Conservation (phyloP, 805 yeast species). For the Ogataea pini region DNA sequence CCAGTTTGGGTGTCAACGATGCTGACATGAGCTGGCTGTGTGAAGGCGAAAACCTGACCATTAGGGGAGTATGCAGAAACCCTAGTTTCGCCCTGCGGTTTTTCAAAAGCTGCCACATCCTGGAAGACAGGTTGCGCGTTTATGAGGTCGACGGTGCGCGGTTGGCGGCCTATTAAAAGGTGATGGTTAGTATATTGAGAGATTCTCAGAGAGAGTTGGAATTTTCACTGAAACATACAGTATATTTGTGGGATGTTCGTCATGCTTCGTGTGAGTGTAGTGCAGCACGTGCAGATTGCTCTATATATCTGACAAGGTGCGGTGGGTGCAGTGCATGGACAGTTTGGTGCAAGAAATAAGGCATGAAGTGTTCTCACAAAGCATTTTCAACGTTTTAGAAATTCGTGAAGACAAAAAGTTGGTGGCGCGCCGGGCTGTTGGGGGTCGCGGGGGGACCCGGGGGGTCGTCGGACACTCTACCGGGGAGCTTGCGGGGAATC, state of each 20-base stretch:
- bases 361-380: not conserved
- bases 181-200: conserved; percentile 16
- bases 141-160: conserved; percentile 54
- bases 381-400: not conserved
- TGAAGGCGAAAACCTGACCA: conserved; percentile 70
- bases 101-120: conserved; percentile 30
- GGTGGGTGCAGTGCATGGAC: not conserved
- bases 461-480: not conserved
- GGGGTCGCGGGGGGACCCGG: not conserved
- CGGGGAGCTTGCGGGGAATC: not conserved
- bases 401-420: not conserved
- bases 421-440: conserved; percentile 1
- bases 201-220: not conserved
- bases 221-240: conserved; percentile 16
- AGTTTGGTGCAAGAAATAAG: not conserved
- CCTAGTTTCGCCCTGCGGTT: conserved; percentile 51
- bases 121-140: conserved; percentile 46
- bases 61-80: conserved; percentile 65
- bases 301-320: not conserved
- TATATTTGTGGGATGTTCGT: conserved; percentile 32
- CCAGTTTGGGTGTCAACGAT: conserved; percentile 60
- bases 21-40: conserved; percentile 62
- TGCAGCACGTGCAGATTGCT: not conserved
- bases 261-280: conserved; percentile 13
- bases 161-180: conserved; percentile 48